Base-by-base conservation (phyloP, 2,329 filamentous ascomycete species). In the Phialophora tarda region DNA sequence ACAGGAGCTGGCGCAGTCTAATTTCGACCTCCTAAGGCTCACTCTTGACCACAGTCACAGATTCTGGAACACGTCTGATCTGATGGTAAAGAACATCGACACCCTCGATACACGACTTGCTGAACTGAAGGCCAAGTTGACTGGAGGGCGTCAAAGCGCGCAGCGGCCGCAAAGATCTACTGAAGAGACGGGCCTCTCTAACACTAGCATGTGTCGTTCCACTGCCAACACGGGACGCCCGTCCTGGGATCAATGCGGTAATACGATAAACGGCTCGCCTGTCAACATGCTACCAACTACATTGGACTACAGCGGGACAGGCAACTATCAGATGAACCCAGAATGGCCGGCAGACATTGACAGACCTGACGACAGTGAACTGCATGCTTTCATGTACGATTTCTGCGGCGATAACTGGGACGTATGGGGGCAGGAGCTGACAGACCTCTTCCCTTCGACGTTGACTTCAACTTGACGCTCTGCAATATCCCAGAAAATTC, bases 331-430 rank as follows among this genome's bases (percentile, higher is more conserved):
- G 17, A 7, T n/a, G 38, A n/a, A 44, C 38, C 17, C 17, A 3
- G 38, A 7, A 8, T 17, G 14, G 17, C 38, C 57, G 5, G 26
- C 30, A 23, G 30, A 21, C 26, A 30, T 28, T 30, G 59, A 54
- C 47, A 62, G 38, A n/a, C 50, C 38, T 0, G 30, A 28, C 7
- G 50, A 54, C 28, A 55, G 48, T 47, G 59, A 62, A 54, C 32
- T 44, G 8, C 59, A 62, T 7, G 59, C 59, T 24, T 62, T 62
- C 24, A 62, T 62, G 59, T 44, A 62, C 21, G 59, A 62, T 55
- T 62, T 62, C 17, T 62, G 59, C n/a, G 59, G 50, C 12, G 59
- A 62, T 10, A 62, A 55, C 32, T 62, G 59, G 59, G 59, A 62
- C 26, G 24, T 54, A 17, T 62, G 59, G 50, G 32, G 48, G 5